Evolutionary conservation across 2,329 filamentous ascomycete species (phyloP).

Genomic region (Cladophialophora immunda): DNA sequence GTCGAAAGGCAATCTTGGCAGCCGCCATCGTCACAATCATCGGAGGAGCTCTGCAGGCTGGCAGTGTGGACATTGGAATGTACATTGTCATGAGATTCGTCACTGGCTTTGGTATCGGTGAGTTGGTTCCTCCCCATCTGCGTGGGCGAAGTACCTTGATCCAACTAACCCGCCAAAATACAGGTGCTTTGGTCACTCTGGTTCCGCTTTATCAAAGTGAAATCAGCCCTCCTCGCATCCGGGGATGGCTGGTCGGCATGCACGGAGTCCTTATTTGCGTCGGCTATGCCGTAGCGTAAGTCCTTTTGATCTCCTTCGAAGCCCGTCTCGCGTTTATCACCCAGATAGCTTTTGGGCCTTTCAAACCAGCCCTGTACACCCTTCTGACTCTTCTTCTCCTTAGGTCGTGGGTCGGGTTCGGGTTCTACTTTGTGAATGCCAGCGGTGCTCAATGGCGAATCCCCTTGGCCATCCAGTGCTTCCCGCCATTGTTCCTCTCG

Average conservation of each 20-base stretch:
- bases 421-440: slow-evolving; percentile 32
- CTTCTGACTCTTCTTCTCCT: too few species aligned
- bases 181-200: slow-evolving; percentile 24
- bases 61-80: slow-evolving; percentile 29
- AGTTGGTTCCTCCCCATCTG: too few species aligned
- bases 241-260: slow-evolving; percentile 35
- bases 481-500: slow-evolving; percentile 42
- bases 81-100: slow-evolving; percentile 30
- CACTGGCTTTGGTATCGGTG: slow-evolving; percentile 26
- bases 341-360: too few species aligned
- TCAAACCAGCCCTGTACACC: too few species aligned
- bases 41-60: slow-evolving; percentile 31
- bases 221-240: slow-evolving; percentile 30
- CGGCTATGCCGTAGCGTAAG: slow-evolving; percentile 29
- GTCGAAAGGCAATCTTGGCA: slow-evolving; percentile 43
- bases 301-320: too few species aligned
- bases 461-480: slow-evolving; percentile 33
- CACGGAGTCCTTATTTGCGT: slow-evolving; percentile 30
- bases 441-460: slow-evolving; percentile 30
- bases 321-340: too few species aligned
- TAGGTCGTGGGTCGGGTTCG: slow-evolving; percentile 35
- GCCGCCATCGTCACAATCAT: slow-evolving; percentile 40
- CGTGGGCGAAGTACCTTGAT: too few species aligned
- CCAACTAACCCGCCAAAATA: background rate
- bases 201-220: slow-evolving; percentile 32